Base-by-base conservation (phyloP, 768 basidiomycete species). In the Amanita pallidorosea region DNA sequence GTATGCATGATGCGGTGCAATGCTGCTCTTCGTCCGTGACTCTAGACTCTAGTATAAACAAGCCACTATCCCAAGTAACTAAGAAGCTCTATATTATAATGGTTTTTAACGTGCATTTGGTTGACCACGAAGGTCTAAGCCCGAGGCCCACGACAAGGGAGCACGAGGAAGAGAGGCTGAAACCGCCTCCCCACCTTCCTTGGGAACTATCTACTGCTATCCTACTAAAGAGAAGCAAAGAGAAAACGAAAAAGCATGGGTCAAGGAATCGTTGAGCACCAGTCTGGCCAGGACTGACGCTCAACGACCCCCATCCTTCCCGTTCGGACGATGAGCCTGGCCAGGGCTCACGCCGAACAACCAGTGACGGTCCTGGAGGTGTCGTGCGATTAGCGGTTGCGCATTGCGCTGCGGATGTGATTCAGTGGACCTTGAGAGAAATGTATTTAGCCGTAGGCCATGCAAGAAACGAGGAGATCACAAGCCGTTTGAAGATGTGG, bases 1-100 rank as follows among this genome's bases (percentile, higher is more conserved):
- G 75, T 57, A n/a, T 44, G 17, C 20, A 7, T 58, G 11, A 11
- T 29, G 22, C n/a, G n/a, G n/a, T n/a, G n/a, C n/a, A n/a, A n/a
- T n/a, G n/a, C n/a, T n/a, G n/a, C n/a, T n/a, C n/a, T n/a, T n/a
- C n/a, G n/a, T n/a, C n/a, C n/a, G n/a, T n/a, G n/a, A n/a, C n/a
- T n/a, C n/a, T n/a, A n/a, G n/a, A n/a, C n/a, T n/a, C n/a, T n/a
- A n/a, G n/a, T n/a, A n/a, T n/a, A n/a, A n/a, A n/a, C n/a, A n/a
- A n/a, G n/a, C n/a, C n/a, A n/a, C n/a, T n/a, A n/a, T n/a, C n/a
- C n/a, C n/a, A n/a, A n/a, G n/a, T n/a, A n/a, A n/a, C n/a, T n/a
- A n/a, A n/a, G n/a, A n/a, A n/a, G n/a, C n/a, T n/a, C n/a, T n/a
- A n/a, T n/a, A n/a, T n/a, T n/a, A n/a, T n/a, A n/a, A n/a, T n/a